Base-by-base conservation (phyloP, 2,329 filamentous ascomycete species). In the Colletotrichum godetiae region DNA sequence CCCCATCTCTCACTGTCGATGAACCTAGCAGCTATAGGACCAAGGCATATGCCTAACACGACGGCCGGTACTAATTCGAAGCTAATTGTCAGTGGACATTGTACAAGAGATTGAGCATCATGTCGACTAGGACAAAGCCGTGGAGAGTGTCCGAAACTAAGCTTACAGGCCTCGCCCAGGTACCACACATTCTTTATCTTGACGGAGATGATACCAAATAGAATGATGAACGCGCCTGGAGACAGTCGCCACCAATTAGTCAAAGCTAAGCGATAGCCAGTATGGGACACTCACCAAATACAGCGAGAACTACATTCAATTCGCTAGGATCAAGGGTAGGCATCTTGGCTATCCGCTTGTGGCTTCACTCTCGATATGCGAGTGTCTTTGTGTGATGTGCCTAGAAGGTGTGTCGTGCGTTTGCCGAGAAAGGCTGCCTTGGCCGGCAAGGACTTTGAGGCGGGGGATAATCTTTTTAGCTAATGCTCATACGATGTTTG, bases 141-240 rank as follows among this genome's bases (percentile, higher is more conserved):
- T 35, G 12, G 5, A 42, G 12, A 1, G 55, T 22, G 11, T 3
- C 3, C 13, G 15, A 42, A 42, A 19, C 15, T 37, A 1, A 33
- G 81, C 86, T 78, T 78, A 88, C 87, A 77, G 29, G 88, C 88
- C 81, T 89, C 88, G 22, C 88, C 88, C 5, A 90, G 80, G 75
- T 88, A 89, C 86, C 87, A 89, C 42, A 80, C 79, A 61, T 83
- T 82, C 79, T 89, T 89, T 75, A 90, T 84, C 78, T 88, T 86
- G 29, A 88, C 84, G 1, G 88, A 88, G 6, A 87, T 81, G 65
- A 89, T 76, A 57, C 88, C 88, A 76, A 86, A 89, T 5, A 84
- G 65, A 1, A 88, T 77, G 27, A 84, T 86, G 76, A 88, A 89
- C 10, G 81, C 79, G 59, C 87, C 86, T 85, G 29, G n/a, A 65